A percentile compares a stretch with the other conserved stretches of the same genome.
These are phyloP conservation scores for Seiridium cupressi DNA, from an alignment of 2,329 filamentous ascomycete genomes.

Conservation along the genomic window DNA sequence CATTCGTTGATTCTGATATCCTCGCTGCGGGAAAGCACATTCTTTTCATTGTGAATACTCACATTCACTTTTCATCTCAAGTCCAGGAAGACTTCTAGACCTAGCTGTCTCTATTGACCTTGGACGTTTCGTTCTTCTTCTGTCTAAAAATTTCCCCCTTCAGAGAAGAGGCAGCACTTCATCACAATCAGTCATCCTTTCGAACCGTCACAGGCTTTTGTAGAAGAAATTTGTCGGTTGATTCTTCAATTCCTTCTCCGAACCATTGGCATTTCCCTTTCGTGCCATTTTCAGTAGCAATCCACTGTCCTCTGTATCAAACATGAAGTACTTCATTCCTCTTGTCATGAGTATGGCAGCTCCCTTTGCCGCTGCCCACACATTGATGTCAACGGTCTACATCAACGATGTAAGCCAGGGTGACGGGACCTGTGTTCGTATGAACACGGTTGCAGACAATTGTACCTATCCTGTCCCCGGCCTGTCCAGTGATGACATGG, in stretches of 20 bases:
- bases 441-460: conserved; percentile 51
- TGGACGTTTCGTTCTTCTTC: conserved; percentile 4
- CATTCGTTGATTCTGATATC: conserved; percentile 5
- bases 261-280: no score
- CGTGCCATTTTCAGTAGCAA: no score
- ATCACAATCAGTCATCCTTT: not conserved
- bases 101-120: not conserved
- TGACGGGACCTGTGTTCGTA: conserved; percentile 69
- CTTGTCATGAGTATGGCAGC: conserved; percentile 31
- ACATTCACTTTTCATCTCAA: not conserved
- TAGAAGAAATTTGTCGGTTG: no score
- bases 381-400: conserved; percentile 62
- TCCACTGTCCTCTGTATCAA: not conserved
- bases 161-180: conserved; percentile 34
- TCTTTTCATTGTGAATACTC: not conserved
- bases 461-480: conserved; percentile 58
- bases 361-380: conserved; percentile 51
- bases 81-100: not conserved
- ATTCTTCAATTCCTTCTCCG: not conserved
- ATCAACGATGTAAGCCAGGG: conserved; percentile 64
- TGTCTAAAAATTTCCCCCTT: not conserved
- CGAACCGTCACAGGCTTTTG: not conserved
- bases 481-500: conserved; percentile 61
- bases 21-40: not conserved
- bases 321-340: conserved; percentile 35